phyloP scores from a whole-genome alignment of 441 rosid species.

The Omphalea diandra region DNA sequence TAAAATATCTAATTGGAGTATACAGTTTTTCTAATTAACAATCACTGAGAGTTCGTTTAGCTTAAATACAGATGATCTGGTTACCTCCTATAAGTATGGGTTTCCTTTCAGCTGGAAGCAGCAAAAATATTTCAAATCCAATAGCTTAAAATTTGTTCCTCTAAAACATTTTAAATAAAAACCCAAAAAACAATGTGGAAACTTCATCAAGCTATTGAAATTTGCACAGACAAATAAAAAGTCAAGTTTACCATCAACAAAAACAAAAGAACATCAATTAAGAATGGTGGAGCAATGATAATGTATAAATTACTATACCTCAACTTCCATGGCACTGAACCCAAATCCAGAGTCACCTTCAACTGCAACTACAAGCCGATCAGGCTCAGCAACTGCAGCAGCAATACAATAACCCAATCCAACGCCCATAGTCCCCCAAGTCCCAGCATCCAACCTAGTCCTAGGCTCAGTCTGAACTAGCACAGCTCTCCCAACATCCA shows the following conservation, averaged over 20 bases:
- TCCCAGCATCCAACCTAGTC: conserved; percentile 96
- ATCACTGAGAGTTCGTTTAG: neutral
- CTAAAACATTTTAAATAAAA: neutral
- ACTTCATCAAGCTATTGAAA: neutral
- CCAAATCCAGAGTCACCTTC: conserved; percentile 99
- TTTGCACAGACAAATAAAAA: neutral
- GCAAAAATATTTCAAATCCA: neutral
- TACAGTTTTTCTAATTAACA: conserved; percentile 7
- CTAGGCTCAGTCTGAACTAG: conserved; percentile 93
- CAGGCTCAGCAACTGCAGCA: conserved; percentile 87
- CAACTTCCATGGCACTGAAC: conserved; percentile 97
- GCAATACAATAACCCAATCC: conserved; percentile 97
- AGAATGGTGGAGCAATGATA: neutral
- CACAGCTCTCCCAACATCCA: conserved; percentile 95
- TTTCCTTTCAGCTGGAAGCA: neutral
- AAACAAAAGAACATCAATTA: neutral
- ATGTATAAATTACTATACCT: conserved; percentile 48
- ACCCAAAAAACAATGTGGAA: neutral
- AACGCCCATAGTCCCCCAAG: conserved; percentile 99
- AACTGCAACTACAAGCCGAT: conserved; percentile 79
- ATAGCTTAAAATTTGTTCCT: neutral
- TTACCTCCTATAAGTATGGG: neutral
- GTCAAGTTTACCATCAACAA: neutral
- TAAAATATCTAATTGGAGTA: neutral
- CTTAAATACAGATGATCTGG: neutral